phyloP scores from a whole-genome alignment of 164 flowering plant genomes.

The Piper betle region DNA sequence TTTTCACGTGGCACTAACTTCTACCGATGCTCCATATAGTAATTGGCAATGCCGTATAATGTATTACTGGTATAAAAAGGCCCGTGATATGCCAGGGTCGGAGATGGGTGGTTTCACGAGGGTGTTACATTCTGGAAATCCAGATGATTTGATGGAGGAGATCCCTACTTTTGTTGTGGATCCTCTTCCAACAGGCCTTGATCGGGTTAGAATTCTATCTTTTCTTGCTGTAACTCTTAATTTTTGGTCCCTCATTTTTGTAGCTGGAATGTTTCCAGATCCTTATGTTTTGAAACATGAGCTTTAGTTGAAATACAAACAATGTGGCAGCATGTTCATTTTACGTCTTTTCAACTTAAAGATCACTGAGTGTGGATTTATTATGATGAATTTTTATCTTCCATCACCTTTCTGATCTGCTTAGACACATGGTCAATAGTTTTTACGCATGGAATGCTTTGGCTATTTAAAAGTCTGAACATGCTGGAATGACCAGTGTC shows the following conservation, averaged over 20 bases:
- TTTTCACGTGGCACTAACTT: constrained; percentile 84
- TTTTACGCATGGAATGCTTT: no score
- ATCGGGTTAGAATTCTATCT: constrained; percentile 42
- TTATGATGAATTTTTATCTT: no score
- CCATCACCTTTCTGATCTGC: no score
- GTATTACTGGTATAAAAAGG: constrained; percentile 91
- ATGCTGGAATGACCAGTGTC: no score
- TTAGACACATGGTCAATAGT: no score
- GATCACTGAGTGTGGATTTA: no score
- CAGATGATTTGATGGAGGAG: constrained; percentile 83
- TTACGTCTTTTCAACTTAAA: no score
- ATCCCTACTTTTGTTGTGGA: constrained; percentile 87
- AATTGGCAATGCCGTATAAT: constrained; percentile 95
- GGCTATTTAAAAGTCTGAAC: no score
- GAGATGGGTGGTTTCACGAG: constrained; percentile 93
- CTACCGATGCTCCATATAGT: constrained; percentile 77
- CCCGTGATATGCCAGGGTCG: constrained; percentile 65
- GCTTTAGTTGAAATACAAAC: no score
- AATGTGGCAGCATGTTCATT: no score
- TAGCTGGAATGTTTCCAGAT: background rate
- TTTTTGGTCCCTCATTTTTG: background rate
- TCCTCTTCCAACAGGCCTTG: constrained; percentile 82
- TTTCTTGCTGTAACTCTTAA: background rate
- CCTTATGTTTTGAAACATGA: background rate
- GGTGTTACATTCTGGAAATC: constrained; percentile 79